phyloP scores from a whole-genome alignment of 2,329 filamentous ascomycete genomes.

The Colletotrichum karsti region DNA sequence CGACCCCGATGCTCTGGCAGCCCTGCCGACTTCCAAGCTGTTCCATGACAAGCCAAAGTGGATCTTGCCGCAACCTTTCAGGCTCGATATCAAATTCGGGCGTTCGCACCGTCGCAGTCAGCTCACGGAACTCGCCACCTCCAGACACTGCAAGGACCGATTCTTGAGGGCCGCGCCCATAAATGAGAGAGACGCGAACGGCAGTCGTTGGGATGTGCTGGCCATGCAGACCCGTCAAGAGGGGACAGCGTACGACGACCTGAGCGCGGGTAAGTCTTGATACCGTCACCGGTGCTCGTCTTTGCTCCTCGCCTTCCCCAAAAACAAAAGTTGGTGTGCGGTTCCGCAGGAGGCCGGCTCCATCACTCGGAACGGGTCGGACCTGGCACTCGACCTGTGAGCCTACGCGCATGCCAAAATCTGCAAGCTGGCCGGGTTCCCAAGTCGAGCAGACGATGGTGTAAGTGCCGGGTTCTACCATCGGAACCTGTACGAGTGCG shows the following conservation, averaged over 20 bases:
- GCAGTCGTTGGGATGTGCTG: slow-evolving; percentile 43
- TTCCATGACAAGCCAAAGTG: slow-evolving; percentile 85
- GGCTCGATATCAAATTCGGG: slow-evolving; percentile 80
- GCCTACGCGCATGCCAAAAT: slow-evolving; percentile 79
- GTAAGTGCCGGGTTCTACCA: slow-evolving; percentile 77
- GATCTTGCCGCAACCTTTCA: slow-evolving; percentile 59
- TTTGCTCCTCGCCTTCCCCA: slow-evolving; percentile 45
- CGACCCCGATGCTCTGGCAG: slow-evolving; percentile 57
- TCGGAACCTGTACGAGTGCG: slow-evolving; percentile 70
- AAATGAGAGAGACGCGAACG: slow-evolving; percentile 76
- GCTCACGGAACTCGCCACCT: slow-evolving; percentile 80
- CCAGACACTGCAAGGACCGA: slow-evolving; percentile 70
- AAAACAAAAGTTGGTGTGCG: slow-evolving; percentile 66
- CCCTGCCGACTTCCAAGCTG: slow-evolving; percentile 67
- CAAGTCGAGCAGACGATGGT: slow-evolving; percentile 93
- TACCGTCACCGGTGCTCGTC: slow-evolving; percentile 48
- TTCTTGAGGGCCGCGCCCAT: slow-evolving; percentile 75
- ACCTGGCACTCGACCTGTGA: slow-evolving; percentile 66
- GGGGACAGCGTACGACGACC: slow-evolving; percentile 52
- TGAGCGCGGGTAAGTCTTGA: slow-evolving; percentile 68
- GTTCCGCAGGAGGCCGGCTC: slow-evolving; percentile 76
- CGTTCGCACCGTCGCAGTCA: slow-evolving; percentile 71
- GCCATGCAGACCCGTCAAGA: neutral
- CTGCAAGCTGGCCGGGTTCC: slow-evolving; percentile 78
- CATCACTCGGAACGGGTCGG: slow-evolving; percentile 72